Percentiles rank a stretch among this genome's conserved stretches.
phyloP scores from a whole-genome alignment of 805 yeast genomes.

The Teunomyces pallodes region DNA sequence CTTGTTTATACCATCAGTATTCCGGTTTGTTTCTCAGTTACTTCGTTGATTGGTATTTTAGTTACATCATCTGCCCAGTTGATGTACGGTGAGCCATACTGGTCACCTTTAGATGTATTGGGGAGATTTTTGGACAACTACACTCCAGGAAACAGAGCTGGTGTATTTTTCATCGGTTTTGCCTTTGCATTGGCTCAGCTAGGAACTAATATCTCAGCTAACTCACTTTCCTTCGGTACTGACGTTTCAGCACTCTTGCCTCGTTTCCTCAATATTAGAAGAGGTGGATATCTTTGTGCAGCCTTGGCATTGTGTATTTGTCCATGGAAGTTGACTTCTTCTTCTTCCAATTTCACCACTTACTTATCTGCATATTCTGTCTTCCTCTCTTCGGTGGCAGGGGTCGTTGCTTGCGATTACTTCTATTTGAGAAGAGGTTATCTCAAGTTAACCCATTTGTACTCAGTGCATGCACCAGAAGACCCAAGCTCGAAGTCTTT shows the following conservation, averaged over 20 bases:
- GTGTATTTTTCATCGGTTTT: constrained; percentile 70
- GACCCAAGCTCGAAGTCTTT: constrained; percentile 25
- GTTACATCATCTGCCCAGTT: constrained; percentile 76
- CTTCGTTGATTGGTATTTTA: constrained; percentile 80
- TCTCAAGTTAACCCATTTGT: constrained; percentile 62
- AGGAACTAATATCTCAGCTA: constrained; percentile 75
- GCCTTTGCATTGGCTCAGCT: constrained; percentile 75
- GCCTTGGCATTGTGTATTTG: constrained; percentile 65
- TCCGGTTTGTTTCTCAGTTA: constrained; percentile 75
- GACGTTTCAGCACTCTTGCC: constrained; percentile 69
- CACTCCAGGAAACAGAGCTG: constrained; percentile 65
- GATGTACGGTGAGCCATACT: constrained; percentile 65
- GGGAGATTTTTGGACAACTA: constrained; percentile 52
- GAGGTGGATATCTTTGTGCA: constrained; percentile 82
- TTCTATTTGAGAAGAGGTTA: constrained; percentile 69
- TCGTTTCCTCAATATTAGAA: constrained; percentile 64
- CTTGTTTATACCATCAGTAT: constrained; percentile 55
- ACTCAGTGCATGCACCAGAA: constrained; percentile 42
- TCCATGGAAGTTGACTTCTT: constrained; percentile 78
- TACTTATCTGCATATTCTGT: constrained; percentile 80
- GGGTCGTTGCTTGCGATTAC: constrained; percentile 69
- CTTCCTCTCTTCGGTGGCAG: constrained; percentile 80
- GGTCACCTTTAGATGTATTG: constrained; percentile 84
- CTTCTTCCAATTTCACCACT: constrained; percentile 73
- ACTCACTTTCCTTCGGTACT: constrained; percentile 69